Percentiles rank a stretch among this genome's conserved stretches.
Evolutionary conservation across 2,329 filamentous ascomycete genomes (phyloP).

Genomic region (Rhexocercosporidium sp.): DNA sequence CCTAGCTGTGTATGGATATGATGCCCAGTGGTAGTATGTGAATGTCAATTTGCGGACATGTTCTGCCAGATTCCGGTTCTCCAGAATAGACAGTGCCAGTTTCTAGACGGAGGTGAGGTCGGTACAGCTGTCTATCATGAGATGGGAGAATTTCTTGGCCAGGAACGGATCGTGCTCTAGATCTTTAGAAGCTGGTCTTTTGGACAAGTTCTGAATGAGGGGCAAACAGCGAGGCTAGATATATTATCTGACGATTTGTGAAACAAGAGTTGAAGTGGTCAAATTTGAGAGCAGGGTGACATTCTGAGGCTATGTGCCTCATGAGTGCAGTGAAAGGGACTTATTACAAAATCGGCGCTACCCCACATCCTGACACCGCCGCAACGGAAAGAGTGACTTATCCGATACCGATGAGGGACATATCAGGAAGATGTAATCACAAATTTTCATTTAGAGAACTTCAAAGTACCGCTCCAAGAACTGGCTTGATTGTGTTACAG

Average conservation of each 20-base stretch:
- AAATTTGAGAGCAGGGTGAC: too few relatives aligned
- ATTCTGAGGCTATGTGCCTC: too few relatives aligned
- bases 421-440: too few relatives aligned
- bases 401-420: too few relatives aligned
- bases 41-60: conserved; percentile 7
- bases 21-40: not conserved
- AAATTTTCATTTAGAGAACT: too few relatives aligned
- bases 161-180: not conserved
- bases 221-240: too few relatives aligned
- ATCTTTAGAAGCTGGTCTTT: conserved; percentile 9
- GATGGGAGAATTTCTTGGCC: conserved; percentile 1
- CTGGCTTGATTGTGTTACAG: too few relatives aligned
- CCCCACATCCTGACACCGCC: not conserved
- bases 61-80: not conserved
- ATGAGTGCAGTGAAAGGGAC: not conserved
- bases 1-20: conserved; percentile 2
- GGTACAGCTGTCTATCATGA: not conserved
- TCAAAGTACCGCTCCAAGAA: not conserved
- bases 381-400: too few relatives aligned
- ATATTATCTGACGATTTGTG: too few relatives aligned
- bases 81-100: conserved; percentile 7
- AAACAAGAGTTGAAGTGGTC: too few relatives aligned
- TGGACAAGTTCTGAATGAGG: not conserved
- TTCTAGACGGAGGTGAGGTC: not conserved
- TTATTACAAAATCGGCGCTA: not conserved